Evolutionary conservation across 768 basidiomycete species (phyloP), one percentile per base, ranked within the genome.

Genomic region (Lepiota venenata): DNA sequence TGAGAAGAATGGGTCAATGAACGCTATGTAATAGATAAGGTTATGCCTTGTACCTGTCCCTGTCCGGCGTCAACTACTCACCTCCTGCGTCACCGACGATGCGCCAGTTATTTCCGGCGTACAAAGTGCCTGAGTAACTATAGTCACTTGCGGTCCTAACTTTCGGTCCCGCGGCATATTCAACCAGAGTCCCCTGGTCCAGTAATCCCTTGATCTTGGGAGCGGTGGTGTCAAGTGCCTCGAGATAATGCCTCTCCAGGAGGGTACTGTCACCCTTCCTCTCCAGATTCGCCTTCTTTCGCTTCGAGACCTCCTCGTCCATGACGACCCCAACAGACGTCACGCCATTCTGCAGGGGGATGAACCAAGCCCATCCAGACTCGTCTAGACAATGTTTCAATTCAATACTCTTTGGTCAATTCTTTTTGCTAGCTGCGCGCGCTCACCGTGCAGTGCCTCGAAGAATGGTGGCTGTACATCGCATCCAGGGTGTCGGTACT

Each of bases 311-410:
- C 15, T 58, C 61, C 44, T 67, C 63, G 37, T 67, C 50, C 62
- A 74, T 66, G 6, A 80, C 75, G 15, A 79, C 61, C 0, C 78
- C 78, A 5, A 80, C 59, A 12, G 79, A 79, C 2, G 69, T 83
- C 9, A 37, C 64, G 14, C 71, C 71, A 39, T 68, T 56, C 47
- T 76, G 76, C 38, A 80, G 65, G 6, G 78, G 79, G 32, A 80
- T 80, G 46, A 74, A 74, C 78, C 77, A 79, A 18, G 71, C 70
- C 78, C 78, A 79, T 2, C 79, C 79, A 45, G 69, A 67, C 58
- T 77, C 73, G 55, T 80, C 78, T 76, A 56, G 14, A 14, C 15
- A 43, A 53, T n/a, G 37, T 49, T 7, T 4, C 1, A 32, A 29
- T 4, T 18, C 14, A 49, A 29, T 6, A 14, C n/a, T n/a, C n/a